Evolutionary conservation across 352 stramenopile species (phyloP).

Genomic region (Phytophthora cactorum): DNA sequence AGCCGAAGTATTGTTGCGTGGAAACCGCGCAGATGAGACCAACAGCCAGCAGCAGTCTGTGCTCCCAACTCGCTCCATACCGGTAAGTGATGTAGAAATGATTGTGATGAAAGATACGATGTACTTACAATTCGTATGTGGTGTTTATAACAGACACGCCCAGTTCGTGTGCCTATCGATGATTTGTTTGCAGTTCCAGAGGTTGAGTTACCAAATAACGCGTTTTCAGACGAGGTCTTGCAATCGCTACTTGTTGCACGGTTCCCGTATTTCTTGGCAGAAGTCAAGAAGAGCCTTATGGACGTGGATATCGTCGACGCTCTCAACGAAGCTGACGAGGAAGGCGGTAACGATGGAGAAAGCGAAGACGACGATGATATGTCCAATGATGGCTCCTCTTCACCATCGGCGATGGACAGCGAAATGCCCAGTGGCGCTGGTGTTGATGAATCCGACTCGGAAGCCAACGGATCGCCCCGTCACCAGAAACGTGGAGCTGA

Average conservation of each 20-base stretch:
- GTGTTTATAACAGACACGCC: slow-evolving; percentile 52
- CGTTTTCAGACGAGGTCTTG: slow-evolving; percentile 76
- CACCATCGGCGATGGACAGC: slow-evolving; percentile 77
- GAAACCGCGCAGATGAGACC: slow-evolving; percentile 46
- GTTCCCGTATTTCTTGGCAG: slow-evolving; percentile 77
- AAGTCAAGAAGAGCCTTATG: slow-evolving; percentile 78
- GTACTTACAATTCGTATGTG: slow-evolving; percentile 9
- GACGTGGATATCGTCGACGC: slow-evolving; percentile 59
- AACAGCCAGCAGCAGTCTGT: slow-evolving; percentile 40
- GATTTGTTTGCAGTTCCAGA: slow-evolving; percentile 82
- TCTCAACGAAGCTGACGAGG: slow-evolving; percentile 41
- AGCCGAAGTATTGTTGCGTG: slow-evolving; percentile 78
- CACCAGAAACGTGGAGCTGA: slow-evolving; percentile 27
- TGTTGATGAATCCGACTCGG: slow-evolving; percentile 66
- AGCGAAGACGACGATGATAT: slow-evolving; percentile 89
- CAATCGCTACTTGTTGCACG: slow-evolving; percentile 71
- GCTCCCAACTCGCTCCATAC: slow-evolving; percentile 38
- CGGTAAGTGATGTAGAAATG: slow-evolving; percentile 41
- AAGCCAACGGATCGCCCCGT: slow-evolving; percentile 48
- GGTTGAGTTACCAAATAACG: slow-evolving; percentile 68
- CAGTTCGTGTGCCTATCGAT: slow-evolving; percentile 83
- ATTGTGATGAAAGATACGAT: not conserved
- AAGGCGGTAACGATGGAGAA: slow-evolving; percentile 51
- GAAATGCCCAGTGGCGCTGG: slow-evolving; percentile 55
- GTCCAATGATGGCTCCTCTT: slow-evolving; percentile 84